Percentiles rank a stretch among this genome's conserved stretches.
These are phyloP conservation scores for Physaria fendleri DNA, from an alignment of 345 rosid genomes.

Conservation along the genomic window DNA sequence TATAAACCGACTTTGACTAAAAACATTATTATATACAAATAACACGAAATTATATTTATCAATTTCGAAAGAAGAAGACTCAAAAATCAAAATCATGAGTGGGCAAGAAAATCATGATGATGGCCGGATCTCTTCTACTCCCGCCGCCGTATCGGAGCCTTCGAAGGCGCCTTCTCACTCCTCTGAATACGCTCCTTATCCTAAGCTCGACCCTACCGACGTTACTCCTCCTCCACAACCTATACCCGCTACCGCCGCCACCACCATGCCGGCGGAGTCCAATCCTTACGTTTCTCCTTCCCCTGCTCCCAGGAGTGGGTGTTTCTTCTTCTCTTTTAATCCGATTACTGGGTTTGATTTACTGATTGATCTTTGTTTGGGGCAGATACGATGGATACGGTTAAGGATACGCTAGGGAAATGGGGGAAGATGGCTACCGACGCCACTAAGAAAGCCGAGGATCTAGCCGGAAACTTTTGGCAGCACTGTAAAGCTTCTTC, in stretches of 20 bases:
- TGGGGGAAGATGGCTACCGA: conserved; percentile 92
- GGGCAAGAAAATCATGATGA: conserved; percentile 15
- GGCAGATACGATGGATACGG: conserved; percentile 69
- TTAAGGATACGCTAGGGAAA: conserved; percentile 77
- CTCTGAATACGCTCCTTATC: conserved; percentile 86
- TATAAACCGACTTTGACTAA: no score
- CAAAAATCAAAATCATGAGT: conserved; percentile 29
- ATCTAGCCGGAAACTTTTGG: conserved; percentile 89
- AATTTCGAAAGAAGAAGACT: neutral
- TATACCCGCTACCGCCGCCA: conserved; percentile 39
- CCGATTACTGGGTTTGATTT: neutral
- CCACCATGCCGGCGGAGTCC: conserved; percentile 73
- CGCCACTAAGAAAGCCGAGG: conserved; percentile 88
- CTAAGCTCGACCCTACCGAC: conserved; percentile 73
- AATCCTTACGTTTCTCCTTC: conserved; percentile 79
- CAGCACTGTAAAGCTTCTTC: conserved; percentile 54
- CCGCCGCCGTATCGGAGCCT: conserved; percentile 12
- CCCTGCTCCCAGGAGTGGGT: conserved; percentile 50
- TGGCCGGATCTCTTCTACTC: conserved; percentile 14
- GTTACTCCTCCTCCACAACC: conserved; percentile 50
- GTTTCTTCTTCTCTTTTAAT: neutral
- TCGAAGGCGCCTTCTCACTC: conserved; percentile 34
- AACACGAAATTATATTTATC: no score
- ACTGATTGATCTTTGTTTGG: neutral
- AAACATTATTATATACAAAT: no score